phyloP scores from a whole-genome alignment of 2,329 filamentous ascomycete species.

The Chalaropsis thielavioides region DNA sequence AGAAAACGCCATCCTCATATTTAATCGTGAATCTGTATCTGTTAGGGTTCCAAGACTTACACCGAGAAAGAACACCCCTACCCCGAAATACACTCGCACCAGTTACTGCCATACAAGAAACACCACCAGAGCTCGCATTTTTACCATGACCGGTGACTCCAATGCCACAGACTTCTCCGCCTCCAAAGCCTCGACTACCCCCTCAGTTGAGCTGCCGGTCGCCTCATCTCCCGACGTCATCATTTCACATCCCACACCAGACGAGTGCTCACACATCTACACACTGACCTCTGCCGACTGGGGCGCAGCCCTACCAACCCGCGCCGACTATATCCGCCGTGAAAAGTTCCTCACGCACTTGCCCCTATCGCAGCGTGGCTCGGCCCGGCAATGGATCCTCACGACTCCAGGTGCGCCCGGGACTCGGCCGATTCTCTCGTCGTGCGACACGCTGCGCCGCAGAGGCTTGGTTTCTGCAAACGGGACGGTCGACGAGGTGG shows the following conservation, averaged over 20 bases:
- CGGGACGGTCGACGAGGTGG: slow-evolving; percentile 22
- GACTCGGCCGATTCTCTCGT: slow-evolving; percentile 41
- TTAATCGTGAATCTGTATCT: background rate
- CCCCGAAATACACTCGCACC: background rate
- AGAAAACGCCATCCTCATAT: background rate
- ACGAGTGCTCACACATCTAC: slow-evolving; percentile 43
- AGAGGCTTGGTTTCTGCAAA: slow-evolving; percentile 29
- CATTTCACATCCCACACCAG: slow-evolving; percentile 41
- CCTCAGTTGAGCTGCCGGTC: background rate
- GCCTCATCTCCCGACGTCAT: slow-evolving; percentile 22
- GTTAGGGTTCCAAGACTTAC: slow-evolving; percentile 10
- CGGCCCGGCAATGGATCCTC: slow-evolving; percentile 50
- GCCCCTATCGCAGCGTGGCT: slow-evolving; percentile 42
- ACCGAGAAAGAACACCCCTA: background rate
- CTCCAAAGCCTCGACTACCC: background rate
- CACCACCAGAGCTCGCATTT: background rate
- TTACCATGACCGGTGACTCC: slow-evolving; percentile 11
- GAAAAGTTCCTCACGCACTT: slow-evolving; percentile 43
- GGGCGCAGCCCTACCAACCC: slow-evolving; percentile 38
- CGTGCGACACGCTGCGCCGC: slow-evolving; percentile 51
- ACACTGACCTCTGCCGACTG: slow-evolving; percentile 41
- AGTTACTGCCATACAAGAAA: background rate
- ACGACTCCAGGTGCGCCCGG: slow-evolving; percentile 29
- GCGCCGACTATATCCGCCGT: slow-evolving; percentile 43
- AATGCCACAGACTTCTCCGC: background rate